Evolutionary conservation across 2,329 filamentous ascomycete species (phyloP).

Genomic region (Trichoderma sp.): DNA sequence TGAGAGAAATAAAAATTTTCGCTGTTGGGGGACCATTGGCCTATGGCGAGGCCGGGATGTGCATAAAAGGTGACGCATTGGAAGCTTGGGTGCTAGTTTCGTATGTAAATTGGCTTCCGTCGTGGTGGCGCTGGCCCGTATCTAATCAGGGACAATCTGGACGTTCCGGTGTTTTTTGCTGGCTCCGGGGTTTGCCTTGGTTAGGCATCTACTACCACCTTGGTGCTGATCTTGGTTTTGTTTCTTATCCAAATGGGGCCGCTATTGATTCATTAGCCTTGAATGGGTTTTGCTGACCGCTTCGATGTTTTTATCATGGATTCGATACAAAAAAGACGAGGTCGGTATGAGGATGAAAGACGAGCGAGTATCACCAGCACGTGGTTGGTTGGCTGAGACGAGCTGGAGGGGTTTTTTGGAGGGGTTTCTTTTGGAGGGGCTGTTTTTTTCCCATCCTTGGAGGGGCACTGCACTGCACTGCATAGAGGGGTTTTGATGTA

Average conservation of each 20-base stretch:
- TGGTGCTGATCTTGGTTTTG: not conserved
- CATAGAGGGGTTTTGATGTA: not conserved
- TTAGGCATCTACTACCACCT: not conserved
- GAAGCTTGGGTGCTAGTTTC: not conserved
- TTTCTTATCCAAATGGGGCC: not conserved
- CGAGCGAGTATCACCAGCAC: not conserved
- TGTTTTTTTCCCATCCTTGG: not conserved
- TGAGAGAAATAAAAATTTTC: constrained; percentile 3
- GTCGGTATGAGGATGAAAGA: not conserved
- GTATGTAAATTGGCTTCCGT: not conserved
- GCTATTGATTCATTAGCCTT: not conserved
- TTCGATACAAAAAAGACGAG: not conserved
- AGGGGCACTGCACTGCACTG: not conserved
- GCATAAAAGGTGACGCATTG: constrained; percentile 7
- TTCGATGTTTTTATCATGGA: not conserved
- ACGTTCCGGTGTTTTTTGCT: not conserved
- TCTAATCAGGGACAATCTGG: not conserved
- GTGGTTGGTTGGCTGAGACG: constrained; percentile 4
- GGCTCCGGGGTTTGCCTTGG: not conserved
- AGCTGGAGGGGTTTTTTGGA: constrained; percentile 14
- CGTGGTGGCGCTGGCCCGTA: not conserved
- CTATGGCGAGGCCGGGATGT: not conserved
- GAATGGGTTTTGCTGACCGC: not conserved
- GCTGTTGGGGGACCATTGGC: not conserved
- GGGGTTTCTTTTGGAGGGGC: not conserved